Conservation (phyloP, 495 filamentous ascomycete genomes). For the Neurospora cerealis region DNA sequence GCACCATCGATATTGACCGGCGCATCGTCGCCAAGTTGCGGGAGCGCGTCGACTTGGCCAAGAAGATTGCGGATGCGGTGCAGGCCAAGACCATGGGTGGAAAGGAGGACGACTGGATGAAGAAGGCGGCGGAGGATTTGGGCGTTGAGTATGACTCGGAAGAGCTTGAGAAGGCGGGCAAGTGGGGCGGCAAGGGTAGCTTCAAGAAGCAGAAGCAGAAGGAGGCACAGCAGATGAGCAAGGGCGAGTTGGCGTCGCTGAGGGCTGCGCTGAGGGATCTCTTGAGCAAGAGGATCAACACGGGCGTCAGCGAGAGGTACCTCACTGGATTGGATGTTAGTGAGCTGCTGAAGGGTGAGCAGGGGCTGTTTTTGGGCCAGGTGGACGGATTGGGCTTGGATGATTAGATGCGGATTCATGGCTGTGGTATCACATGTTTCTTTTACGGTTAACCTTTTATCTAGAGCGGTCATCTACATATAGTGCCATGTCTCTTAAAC, state of each 20-base stretch:
- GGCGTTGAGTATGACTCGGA: conserved; percentile 91
- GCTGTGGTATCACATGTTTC: not conserved
- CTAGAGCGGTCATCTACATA: not conserved
- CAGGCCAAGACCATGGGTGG: conserved; percentile 80
- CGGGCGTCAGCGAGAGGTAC: conserved; percentile 86
- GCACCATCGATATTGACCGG: conserved; percentile 74
- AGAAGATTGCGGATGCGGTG: conserved; percentile 70
- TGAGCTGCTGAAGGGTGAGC: conserved; percentile 55
- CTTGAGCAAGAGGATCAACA: conserved; percentile 69
- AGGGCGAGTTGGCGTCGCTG: conserved; percentile 55
- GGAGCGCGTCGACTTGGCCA: conserved; percentile 62
- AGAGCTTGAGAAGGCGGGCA: conserved; percentile 54
- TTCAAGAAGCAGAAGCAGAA: conserved; percentile 67
- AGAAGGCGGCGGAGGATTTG: conserved; percentile 78
- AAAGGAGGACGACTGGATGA: conserved; percentile 76
- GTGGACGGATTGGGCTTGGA: conserved; percentile 32
- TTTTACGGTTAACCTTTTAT: not conserved
- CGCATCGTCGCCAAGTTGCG: conserved; percentile 66
- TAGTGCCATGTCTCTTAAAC: not conserved
- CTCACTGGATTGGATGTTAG: conserved; percentile 77
- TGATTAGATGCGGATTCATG: conserved; percentile 8
- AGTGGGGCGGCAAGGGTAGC: conserved; percentile 53
- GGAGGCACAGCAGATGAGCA: conserved; percentile 55
- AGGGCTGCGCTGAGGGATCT: conserved; percentile 54
- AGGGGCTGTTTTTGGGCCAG: conserved; percentile 32